Evolutionary conservation across 345 rosid species (phyloP), one percentile per base, ranked within the genome.

Genomic region (Populus ilicifolia): DNA sequence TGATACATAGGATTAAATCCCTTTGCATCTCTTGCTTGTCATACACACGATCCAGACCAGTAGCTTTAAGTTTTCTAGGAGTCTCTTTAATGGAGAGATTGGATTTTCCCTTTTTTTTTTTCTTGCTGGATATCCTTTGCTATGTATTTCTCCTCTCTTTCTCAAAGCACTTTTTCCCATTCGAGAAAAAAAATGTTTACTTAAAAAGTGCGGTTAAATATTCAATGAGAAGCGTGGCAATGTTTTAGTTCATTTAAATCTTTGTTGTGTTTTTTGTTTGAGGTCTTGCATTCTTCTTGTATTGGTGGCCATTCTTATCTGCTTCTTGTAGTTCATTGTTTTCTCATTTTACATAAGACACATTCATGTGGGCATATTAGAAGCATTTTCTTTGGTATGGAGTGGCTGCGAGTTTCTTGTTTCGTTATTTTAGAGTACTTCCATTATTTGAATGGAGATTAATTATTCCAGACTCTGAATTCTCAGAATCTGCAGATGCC

Each of bases 1-100:
- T 13, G 10, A 59, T 12, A 59, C 64, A 59, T 59, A 23, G 14
- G 14, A 10, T 10, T 59, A 59, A 2, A 43, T n/a, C 64, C 63
- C 14, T 56, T 56, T 9, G 27, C 29, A 56, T n/a, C 27, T 56
- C 29, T n/a, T 56, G 29, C 29, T 10, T n/a, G 29, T 85, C 94
- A 94, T 90, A 56, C 97, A 89, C 88, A 87, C 81, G 92, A 89
- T 87, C 70, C 87, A 65, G 97, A 94, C 76, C 91, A 18, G 89
- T 86, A 9, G 76, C 91, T 70, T 88, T 82, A 67, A 90, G 77
- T 59, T 59, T 59, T 59, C 29, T n/a, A 23, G 64, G 29, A 59
- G 64, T 59, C 63, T 56, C 27, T 9, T 59, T n/a, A 23, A 59
- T 59, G 13, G 64, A 59, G 11, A 59, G 64, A 59, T 23, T 10